phyloP scores from a whole-genome alignment of 2,329 filamentous ascomycete genomes.

The Ophiosphaerella herpotricha region DNA sequence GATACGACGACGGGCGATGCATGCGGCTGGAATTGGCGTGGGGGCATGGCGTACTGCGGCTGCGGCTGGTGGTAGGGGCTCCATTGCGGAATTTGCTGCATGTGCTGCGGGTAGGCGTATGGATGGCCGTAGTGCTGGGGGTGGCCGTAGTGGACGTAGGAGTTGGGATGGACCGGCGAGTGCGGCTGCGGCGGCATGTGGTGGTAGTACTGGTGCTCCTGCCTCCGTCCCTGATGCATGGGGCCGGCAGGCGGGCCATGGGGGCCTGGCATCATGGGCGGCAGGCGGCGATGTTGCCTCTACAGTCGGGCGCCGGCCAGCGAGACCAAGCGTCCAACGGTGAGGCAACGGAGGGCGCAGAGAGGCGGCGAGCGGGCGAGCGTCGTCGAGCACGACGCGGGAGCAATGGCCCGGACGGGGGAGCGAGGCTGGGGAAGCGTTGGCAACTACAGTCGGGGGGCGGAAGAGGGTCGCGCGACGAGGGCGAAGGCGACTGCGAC shows the following conservation, averaged over 20 bases:
- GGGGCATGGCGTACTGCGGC: conserved; percentile 46
- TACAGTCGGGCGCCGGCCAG: conserved; percentile 45
- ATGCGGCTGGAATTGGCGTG: conserved; percentile 45
- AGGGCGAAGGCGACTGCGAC: conserved; percentile 10
- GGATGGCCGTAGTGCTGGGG: conserved; percentile 49
- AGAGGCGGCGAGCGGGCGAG: conserved; percentile 6
- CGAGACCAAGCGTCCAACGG: conserved; percentile 44
- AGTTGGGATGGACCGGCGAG: conserved; percentile 23
- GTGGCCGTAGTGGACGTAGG: conserved; percentile 41
- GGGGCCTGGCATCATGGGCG: conserved; percentile 77
- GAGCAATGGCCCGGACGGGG: conserved; percentile 1
- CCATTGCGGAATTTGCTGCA: conserved; percentile 46
- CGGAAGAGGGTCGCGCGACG: conserved; percentile 35
- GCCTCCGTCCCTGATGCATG: conserved; percentile 48
- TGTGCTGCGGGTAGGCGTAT: conserved; percentile 46
- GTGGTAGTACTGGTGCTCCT: conserved; percentile 45
- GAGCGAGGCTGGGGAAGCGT: conserved; percentile 18
- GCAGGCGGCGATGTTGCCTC: conserved; percentile 52
- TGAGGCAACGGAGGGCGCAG: conserved; percentile 39
- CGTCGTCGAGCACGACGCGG: neutral
- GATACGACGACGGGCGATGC: conserved; percentile 53
- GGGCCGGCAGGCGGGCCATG: conserved; percentile 46
- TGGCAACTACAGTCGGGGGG: conserved; percentile 34
- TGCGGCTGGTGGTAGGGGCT: conserved; percentile 49
- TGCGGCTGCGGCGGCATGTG: conserved; percentile 25